Base-by-base conservation (phyloP, 2,329 filamentous ascomycete genomes). In the Monilinia fructigena region DNA sequence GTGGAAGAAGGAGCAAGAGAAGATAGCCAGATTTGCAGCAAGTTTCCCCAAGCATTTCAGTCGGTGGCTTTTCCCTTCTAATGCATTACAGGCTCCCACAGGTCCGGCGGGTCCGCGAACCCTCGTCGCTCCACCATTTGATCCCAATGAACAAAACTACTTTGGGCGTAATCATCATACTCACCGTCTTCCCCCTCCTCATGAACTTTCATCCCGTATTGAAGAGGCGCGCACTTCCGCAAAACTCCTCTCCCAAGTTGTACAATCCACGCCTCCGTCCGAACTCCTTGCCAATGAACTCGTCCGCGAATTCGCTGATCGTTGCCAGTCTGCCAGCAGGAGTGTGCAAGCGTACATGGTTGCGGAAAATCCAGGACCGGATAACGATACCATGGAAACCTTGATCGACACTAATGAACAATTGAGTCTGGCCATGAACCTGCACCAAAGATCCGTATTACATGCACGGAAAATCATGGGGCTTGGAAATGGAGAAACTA, bases 331-430 rank as follows among this genome's bases (percentile, higher is more conserved):
- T 65, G 94, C 94, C 5, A 89, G 91, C 63, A 85, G 89, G 64
- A 92, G 90, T 75, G 87, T 98, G 72, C 93, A 97, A 74, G 83
- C 83, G 42, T 98, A 96, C 79, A 97, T 98, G 82, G 83, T 88
- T 53, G 86, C 88, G 56, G 88, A 90, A 66, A 85, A 92, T 75
- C 93, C 94, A 0, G 76, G 86, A 0, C 93, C 94, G 0, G 95
- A 98, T 77, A 94, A 97, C 74, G 90, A 97, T 72, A 98, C 94
- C 1, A 92, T 98, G 85, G 88, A 95, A 75, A 93, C 88, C 18
- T 81, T 99, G 69, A 97, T 99, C 74, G 93, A 97, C 77, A 95
- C 92, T 18, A 97, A 96, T 76, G 95, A 98, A 78, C 90, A 94
- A 75, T 82, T 99, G 40, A 91, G 92, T 68, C 86, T 91, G 55